Conservation (phyloP, 139 green algal genomes). For the Chlorella sp. region DNA sequence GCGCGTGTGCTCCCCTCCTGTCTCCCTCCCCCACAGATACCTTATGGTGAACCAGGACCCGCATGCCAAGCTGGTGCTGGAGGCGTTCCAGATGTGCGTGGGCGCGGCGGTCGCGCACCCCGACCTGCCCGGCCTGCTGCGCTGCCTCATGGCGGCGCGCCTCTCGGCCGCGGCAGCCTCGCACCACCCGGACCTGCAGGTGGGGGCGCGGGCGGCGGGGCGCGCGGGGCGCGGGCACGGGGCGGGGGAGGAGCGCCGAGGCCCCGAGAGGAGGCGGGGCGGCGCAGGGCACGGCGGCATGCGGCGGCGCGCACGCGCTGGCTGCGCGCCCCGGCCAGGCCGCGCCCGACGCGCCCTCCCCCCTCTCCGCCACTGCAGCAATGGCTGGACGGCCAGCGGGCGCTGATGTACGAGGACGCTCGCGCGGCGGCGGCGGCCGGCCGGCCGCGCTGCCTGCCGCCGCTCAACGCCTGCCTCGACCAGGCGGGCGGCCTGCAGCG, state of each 20-base stretch:
- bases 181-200: no score
- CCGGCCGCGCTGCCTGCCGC: constrained; percentile 52
- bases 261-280: no score
- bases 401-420: not conserved
- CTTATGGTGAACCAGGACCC: constrained; percentile 26
- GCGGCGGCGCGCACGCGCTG: no score
- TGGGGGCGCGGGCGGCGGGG: not conserved
- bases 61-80: constrained; percentile 58
- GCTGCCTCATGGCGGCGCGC: constrained; percentile 72
- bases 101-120: constrained; percentile 63
- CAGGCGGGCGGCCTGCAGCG: constrained; percentile 81
- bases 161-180: constrained; percentile 27
- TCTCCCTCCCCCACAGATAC: constrained; percentile 27
- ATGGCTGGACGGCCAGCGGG: constrained; percentile 28
- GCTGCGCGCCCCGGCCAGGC: no score
- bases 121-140: constrained; percentile 60
- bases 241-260: no score
- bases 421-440: not conserved
- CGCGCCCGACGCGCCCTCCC: no score
- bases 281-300: no score
- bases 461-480: constrained; percentile 63
- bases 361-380: not conserved
- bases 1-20: not conserved
- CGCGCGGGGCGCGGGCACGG: no score
- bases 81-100: constrained; percentile 82